Percentiles rank a stretch among this genome's conserved stretches.
These are phyloP conservation scores for Komagataella populi DNA, from an alignment of 805 yeast genomes.

Conservation along the genomic window DNA sequence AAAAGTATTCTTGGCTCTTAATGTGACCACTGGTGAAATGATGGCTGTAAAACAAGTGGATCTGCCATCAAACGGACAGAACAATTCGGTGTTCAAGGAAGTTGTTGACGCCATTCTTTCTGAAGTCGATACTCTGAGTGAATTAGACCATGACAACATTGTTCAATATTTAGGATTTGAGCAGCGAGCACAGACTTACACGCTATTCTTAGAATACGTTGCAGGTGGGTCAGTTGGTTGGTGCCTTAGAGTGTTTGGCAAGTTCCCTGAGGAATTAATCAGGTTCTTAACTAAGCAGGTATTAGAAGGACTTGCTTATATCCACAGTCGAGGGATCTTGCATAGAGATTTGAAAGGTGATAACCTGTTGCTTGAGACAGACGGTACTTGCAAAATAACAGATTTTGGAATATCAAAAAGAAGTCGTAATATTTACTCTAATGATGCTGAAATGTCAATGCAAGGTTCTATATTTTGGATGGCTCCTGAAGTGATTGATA, in stretches of 20 bases:
- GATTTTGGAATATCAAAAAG: slow-evolving; percentile 94
- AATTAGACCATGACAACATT: slow-evolving; percentile 84
- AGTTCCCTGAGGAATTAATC: slow-evolving; percentile 69
- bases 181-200: slow-evolving; percentile 56
- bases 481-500: slow-evolving; percentile 98
- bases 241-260: slow-evolving; percentile 68
- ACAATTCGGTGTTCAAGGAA: slow-evolving; percentile 33
- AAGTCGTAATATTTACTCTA: slow-evolving; percentile 73
- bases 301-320: slow-evolving; percentile 70
- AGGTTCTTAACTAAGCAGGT: slow-evolving; percentile 68
- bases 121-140: slow-evolving; percentile 89
- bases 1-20: slow-evolving; percentile 79
- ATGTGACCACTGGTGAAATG: slow-evolving; percentile 96
- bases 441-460: slow-evolving; percentile 82
- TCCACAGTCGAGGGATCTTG: slow-evolving; percentile 76
- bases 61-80: slow-evolving; percentile 32
- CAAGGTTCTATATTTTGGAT: slow-evolving; percentile 99
- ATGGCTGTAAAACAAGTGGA: slow-evolving; percentile 95
- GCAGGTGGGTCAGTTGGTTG: slow-evolving; percentile 96
- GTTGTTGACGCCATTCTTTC: slow-evolving; percentile 74
- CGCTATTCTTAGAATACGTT: slow-evolving; percentile 86
- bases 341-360: slow-evolving; percentile 96
- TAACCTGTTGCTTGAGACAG: slow-evolving; percentile 73
- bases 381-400: slow-evolving; percentile 89
- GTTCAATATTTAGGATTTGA: slow-evolving; percentile 96